phyloP scores from a whole-genome alignment of 1,284 basidiomycete genomes.

The Puccinia polysora region DNA sequence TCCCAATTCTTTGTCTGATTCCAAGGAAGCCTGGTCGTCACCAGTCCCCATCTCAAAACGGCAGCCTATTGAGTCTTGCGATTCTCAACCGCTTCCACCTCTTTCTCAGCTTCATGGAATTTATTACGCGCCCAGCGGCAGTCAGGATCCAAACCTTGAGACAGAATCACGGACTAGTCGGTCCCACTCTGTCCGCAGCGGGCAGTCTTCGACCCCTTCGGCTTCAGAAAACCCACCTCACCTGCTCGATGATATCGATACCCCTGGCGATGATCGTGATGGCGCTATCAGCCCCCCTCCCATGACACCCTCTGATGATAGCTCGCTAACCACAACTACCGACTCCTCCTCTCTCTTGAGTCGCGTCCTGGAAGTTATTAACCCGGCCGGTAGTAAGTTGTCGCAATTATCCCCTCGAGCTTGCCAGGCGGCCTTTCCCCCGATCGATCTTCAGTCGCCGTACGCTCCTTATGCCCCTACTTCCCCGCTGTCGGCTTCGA shows the following conservation, averaged over 20 bases:
- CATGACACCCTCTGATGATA: conserved; percentile 22
- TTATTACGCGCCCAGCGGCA: conserved; percentile 5
- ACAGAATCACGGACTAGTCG: neutral
- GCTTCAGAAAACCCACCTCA: no score
- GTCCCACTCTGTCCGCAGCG: conserved; percentile 2
- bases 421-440: conserved; percentile 28
- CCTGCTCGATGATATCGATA: neutral
- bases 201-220: neutral
- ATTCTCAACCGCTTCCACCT: conserved; percentile 5
- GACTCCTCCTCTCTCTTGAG: neutral
- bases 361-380: neutral
- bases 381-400: neutral
- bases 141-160: conserved; percentile 29
- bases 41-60: neutral
- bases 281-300: neutral
- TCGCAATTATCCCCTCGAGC: conserved; percentile 7
- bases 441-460: conserved; percentile 26
- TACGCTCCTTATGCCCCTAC: conserved; percentile 35
- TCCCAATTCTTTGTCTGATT: conserved; percentile 3
- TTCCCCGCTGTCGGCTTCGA: conserved; percentile 7
- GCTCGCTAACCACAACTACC: neutral
- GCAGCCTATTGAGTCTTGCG: neutral
- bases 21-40: neutral
- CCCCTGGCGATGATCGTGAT: neutral
- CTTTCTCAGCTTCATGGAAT: conserved; percentile 16